A percentile compares a stretch with the other conserved stretches of the same genome.
These are phyloP conservation scores for Withania somnifera DNA, from an alignment of 305 asterid species.

Conservation along the genomic window DNA sequence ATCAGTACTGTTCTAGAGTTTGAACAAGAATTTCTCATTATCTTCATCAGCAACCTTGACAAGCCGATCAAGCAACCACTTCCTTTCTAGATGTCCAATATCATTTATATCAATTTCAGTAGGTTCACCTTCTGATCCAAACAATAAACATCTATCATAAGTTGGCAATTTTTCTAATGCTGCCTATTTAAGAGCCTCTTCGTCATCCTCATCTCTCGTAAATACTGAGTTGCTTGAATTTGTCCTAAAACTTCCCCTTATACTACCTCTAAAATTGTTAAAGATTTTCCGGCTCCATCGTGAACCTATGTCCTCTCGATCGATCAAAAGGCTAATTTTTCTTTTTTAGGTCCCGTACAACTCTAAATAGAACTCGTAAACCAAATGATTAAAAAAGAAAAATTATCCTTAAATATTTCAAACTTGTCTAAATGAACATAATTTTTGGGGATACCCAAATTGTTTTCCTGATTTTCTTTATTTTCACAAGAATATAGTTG, in stretches of 20 bases:
- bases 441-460: neutral
- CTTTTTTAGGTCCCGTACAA: neutral
- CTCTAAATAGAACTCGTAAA: neutral
- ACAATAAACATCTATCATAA: neutral
- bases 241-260: neutral
- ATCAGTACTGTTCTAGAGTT: conserved; percentile 10
- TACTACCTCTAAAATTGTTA: neutral
- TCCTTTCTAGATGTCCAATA: conserved; percentile 6
- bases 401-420: neutral
- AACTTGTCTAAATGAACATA: neutral
- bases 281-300: neutral
- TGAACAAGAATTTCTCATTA: conserved; percentile 9
- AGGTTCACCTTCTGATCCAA: neutral
- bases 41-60: conserved; percentile 11
- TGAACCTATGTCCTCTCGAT: neutral
- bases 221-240: conserved; percentile 5
- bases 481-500: neutral
- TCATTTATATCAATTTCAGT: neutral
- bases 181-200: conserved; percentile 18
- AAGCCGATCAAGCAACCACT: conserved; percentile 5
- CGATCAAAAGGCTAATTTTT: neutral
- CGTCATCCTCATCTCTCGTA: conserved; percentile 11
- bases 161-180: conserved; percentile 14
- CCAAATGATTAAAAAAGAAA: neutral
- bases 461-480: neutral